These are phyloP conservation scores for Colletotrichum liaoningense DNA, from an alignment of 2,329 filamentous ascomycete genomes.

Conservation along the genomic window DNA sequence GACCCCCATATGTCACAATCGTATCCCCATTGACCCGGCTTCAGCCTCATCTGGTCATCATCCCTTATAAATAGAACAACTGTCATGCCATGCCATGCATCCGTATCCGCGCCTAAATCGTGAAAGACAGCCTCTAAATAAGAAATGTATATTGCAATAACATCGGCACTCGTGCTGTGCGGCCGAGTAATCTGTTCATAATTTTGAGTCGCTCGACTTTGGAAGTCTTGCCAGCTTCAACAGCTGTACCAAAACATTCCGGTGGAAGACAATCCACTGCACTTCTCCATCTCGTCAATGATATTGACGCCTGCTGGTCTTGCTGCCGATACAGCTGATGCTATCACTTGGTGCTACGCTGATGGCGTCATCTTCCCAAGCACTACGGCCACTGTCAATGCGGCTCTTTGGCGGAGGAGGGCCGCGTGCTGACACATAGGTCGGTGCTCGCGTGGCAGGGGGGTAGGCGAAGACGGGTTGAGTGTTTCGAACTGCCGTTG, in stretches of 20 bases:
- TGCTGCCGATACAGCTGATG: constrained; percentile 69
- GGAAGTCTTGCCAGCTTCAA: background rate
- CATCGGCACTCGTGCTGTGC: background rate
- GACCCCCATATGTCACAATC: background rate
- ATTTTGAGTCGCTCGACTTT: background rate
- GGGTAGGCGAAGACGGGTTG: constrained; percentile 30
- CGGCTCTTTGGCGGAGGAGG: constrained; percentile 55
- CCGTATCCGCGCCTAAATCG: background rate
- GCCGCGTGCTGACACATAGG: constrained; percentile 45
- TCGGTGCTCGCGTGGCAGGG: constrained; percentile 40
- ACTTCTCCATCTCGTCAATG: constrained; percentile 38
- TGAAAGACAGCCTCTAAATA: background rate
- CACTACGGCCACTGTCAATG: constrained; percentile 52
- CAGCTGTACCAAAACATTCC: background rate
- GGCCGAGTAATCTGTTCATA: background rate
- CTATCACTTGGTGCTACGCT: constrained; percentile 71
- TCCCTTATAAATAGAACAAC: background rate
- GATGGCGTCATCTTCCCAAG: constrained; percentile 60
- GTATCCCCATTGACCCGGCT: no score
- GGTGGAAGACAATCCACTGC: background rate
- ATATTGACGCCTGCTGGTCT: constrained; percentile 44
- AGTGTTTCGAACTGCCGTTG: constrained; percentile 13
- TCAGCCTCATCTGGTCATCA: background rate
- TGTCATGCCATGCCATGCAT: background rate
- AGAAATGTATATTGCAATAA: background rate